A percentile compares a stretch with the other conserved stretches of the same genome.
phyloP scores from a whole-genome alignment of 2,329 filamentous ascomycete species.

The Madurella mycetomatis region DNA sequence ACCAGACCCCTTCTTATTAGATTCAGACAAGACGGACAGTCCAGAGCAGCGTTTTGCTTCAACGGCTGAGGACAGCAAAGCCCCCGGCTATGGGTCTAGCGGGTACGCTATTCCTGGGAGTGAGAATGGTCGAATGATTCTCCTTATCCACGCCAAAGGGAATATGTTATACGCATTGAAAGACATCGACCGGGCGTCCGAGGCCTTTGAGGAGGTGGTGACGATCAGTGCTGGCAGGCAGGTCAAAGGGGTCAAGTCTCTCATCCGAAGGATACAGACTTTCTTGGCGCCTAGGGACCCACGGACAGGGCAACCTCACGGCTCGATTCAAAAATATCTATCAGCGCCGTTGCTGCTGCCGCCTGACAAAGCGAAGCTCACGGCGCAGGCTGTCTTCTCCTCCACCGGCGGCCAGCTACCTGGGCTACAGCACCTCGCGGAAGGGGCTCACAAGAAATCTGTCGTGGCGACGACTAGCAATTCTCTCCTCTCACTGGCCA shows the following conservation, averaged over 20 bases:
- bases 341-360: constrained; percentile 69
- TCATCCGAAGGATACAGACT: constrained; percentile 73
- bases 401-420: constrained; percentile 68
- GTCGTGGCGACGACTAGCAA: constrained; percentile 94
- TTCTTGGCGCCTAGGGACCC: constrained; percentile 55
- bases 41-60: constrained; percentile 21
- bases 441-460: constrained; percentile 68
- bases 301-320: constrained; percentile 22
- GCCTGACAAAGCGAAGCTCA: constrained; percentile 77
- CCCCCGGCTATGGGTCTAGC: constrained; percentile 64
- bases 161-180: constrained; percentile 94
- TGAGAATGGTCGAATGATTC: constrained; percentile 89
- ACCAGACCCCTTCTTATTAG: constrained; percentile 24
- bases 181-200: constrained; percentile 73
- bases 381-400: constrained; percentile 77
- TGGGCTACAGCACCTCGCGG: constrained; percentile 67
- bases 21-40: constrained; percentile 24
- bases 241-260: constrained; percentile 65
- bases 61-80: constrained; percentile 19
- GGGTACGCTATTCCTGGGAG: constrained; percentile 79
- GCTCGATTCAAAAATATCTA: constrained; percentile 22
- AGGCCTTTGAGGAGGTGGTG: constrained; percentile 92
- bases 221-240: constrained; percentile 75
- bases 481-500: constrained; percentile 86
- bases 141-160: constrained; percentile 95